Evolutionary conservation across 1,284 basidiomycete species (phyloP), one percentile per base, ranked within the genome.

Genomic region (Cryptococcus sp.): DNA sequence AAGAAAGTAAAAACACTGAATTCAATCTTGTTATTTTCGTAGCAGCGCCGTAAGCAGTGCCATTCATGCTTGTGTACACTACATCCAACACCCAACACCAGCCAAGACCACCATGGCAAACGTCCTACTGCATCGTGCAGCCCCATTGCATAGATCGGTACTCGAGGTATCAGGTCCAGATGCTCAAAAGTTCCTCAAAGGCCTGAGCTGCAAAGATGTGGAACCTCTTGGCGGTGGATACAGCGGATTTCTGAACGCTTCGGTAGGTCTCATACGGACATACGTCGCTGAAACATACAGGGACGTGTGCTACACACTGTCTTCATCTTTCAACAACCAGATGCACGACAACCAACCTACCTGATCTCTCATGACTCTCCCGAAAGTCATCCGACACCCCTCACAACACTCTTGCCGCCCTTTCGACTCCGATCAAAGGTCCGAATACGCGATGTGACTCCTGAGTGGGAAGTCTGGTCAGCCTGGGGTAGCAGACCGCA

Each of bases 381-480:
- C 86, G 74, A 78, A 89, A 55, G 78, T 93, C 70, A 94, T 94
- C 77, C 87, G 86, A 68, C 89, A 88, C 75, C 78, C 6, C 61
- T 77, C 2, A 45, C 53, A 10, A 61, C 52, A 30, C 57, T 72
- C 3, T 57, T 77, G 3, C 64, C 69, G 68, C 88, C 89, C 7
- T 93, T 92, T 78, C 85, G 95, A 56, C 83, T 99, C 2, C 86
- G 95, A 5, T 87, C 91, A 27, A 96, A 93, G 76, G 91, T 98
- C 40, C 88, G 87, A 72, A 79, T 98, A 42, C 82, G 84, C 50
- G 88, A 93, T 71, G 88, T 88, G 1, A 85, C 86, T 1, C 82
- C 85, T 3, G 83, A 89, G 64, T 93, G 86, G 79, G 85, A 88
- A 64, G 84, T 91, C 4, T 93, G 89, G 85, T 84, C 87, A 2